phyloP scores from a whole-genome alignment of 257 asterid species.

The Euphrasia confusa region DNA sequence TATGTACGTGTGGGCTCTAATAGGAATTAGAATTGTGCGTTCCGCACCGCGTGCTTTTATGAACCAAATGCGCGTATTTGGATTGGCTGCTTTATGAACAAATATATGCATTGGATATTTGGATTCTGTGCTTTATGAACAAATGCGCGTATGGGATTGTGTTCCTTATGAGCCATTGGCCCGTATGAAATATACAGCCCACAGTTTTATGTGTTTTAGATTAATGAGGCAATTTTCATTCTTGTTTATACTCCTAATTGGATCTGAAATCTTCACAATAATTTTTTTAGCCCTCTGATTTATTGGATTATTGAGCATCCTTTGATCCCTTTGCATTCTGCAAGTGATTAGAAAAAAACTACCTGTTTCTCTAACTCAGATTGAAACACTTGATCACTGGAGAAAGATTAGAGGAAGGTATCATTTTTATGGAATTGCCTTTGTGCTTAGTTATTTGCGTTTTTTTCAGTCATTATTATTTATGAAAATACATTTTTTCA shows the following conservation, averaged over 20 bases:
- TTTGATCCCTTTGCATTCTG: slow-evolving; percentile 13
- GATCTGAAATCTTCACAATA: slow-evolving; percentile 3
- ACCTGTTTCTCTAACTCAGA: slow-evolving; percentile 5
- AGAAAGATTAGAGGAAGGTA: slow-evolving; percentile 18
- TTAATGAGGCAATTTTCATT: not conserved
- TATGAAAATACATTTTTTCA: no score
- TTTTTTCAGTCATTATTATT: not conserved
- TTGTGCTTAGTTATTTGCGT: not conserved
- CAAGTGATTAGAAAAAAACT: not conserved
- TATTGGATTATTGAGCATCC: not conserved
- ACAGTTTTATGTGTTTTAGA: not conserved
- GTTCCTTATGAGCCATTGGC: no score
- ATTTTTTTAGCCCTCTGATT: not conserved
- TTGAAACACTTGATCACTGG: not conserved
- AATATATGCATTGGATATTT: not conserved
- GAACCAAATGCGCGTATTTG: not conserved
- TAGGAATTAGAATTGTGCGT: not conserved
- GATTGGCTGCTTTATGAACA: slow-evolving; percentile 3
- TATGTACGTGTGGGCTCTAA: slow-evolving; percentile 13
- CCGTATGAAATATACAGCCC: not conserved
- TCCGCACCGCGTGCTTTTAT: not conserved
- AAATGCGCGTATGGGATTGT: no score
- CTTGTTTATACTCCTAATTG: not conserved
- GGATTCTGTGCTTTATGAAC: no score
- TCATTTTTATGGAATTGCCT: not conserved